Percentiles rank a stretch among this genome's conserved stretches.
Evolutionary conservation across 805 yeast species (phyloP).

Genomic region (Starmerella apis): DNA sequence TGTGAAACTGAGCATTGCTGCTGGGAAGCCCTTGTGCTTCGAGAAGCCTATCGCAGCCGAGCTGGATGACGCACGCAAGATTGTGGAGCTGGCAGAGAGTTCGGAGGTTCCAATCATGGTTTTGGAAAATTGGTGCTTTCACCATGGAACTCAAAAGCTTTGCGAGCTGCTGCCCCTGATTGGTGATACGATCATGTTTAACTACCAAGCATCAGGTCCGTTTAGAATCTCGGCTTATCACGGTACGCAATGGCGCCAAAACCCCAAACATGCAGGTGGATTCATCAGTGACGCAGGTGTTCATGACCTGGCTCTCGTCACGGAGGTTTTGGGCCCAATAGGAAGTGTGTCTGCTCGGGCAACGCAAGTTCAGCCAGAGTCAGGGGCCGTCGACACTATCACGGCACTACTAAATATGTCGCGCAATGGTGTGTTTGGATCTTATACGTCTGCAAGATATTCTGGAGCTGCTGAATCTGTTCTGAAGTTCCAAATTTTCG

Average conservation of each 20-base stretch:
- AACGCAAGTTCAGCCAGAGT: slow-evolving; percentile 59
- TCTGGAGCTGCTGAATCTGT: slow-evolving; percentile 72
- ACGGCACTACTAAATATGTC: slow-evolving; percentile 53
- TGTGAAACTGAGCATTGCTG: slow-evolving; percentile 56
- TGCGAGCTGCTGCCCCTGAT: slow-evolving; percentile 54
- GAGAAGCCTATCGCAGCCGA: slow-evolving; percentile 93
- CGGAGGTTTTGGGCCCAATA: slow-evolving; percentile 69
- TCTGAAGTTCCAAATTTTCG: slow-evolving; percentile 59
- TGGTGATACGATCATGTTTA: slow-evolving; percentile 44
- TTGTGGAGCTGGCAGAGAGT: slow-evolving; percentile 54
- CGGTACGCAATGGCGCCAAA: slow-evolving; percentile 72
- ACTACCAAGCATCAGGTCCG: slow-evolving; percentile 40
- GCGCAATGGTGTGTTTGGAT: slow-evolving; percentile 58
- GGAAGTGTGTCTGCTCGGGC: slow-evolving; percentile 65
- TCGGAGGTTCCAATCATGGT: slow-evolving; percentile 62
- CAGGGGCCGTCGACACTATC: slow-evolving; percentile 75
- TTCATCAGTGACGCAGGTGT: slow-evolving; percentile 92
- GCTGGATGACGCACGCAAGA: slow-evolving; percentile 65
- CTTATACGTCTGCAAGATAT: slow-evolving; percentile 78
- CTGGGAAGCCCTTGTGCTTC: slow-evolving; percentile 66
- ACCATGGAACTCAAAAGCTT: slow-evolving; percentile 46
- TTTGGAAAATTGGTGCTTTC: slow-evolving; percentile 79
- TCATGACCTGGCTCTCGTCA: slow-evolving; percentile 80
- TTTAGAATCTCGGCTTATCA: slow-evolving; percentile 42
- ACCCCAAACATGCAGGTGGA: slow-evolving; percentile 90